phyloP scores from a whole-genome alignment of 208 protist species.

The Wallacemonas rigidus region DNA sequence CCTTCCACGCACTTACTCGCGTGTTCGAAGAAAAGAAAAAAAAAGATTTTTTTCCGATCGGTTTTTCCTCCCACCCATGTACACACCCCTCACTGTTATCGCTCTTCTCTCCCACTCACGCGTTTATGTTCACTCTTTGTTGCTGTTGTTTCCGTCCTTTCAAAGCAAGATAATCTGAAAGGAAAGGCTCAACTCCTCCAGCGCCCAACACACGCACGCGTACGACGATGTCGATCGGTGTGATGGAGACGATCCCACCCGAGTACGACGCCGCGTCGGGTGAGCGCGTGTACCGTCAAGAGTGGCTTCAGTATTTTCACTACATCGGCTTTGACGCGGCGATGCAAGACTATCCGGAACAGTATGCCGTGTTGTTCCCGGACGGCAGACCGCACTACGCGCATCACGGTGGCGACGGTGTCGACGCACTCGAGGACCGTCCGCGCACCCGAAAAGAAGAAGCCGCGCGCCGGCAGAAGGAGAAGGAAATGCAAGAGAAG shows the following conservation, averaged over 20 bases:
- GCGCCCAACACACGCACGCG: too few species aligned
- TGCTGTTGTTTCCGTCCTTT: background rate
- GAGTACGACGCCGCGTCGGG: constrained; percentile 76
- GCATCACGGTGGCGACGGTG: background rate
- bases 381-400: constrained; percentile 5
- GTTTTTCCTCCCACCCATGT: too few species aligned
- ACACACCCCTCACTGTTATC: too few species aligned
- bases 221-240: background rate
- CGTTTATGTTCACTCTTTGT: background rate
- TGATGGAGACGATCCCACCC: constrained; percentile 77
- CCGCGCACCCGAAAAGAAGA: constrained; percentile 5
- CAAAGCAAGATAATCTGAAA: too few species aligned
- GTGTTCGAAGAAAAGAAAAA: too few species aligned
- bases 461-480: background rate
- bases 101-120: too few species aligned
- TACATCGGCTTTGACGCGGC: constrained; percentile 75
- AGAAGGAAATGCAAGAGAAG: constrained; percentile 16
- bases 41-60: too few species aligned
- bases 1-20: too few species aligned
- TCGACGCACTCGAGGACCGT: background rate
- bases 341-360: constrained; percentile 47
- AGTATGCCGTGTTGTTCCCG: constrained; percentile 69
- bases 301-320: constrained; percentile 89
- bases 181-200: too few species aligned
- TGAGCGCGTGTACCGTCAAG: constrained; percentile 82